Base-by-base conservation (phyloP, 2,329 filamentous ascomycete species). In the Blumeria graminis region DNA sequence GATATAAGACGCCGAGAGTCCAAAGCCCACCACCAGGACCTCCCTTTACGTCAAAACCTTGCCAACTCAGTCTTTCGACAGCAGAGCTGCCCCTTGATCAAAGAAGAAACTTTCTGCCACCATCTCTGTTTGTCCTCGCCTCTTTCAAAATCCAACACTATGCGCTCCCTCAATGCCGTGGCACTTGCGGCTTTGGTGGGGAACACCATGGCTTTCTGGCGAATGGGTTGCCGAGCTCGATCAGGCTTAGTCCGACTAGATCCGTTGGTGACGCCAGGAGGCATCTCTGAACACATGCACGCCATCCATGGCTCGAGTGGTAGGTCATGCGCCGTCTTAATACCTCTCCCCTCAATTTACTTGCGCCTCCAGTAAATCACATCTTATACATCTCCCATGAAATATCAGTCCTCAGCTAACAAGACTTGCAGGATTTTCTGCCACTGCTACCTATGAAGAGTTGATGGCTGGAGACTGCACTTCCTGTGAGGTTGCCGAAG, bases 201-300 rank as follows among this genome's bases (percentile, higher is more conserved):
- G 18, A 50, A 58, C 34, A 41, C 51, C 16, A 22, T 75, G 62
- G 88, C 84, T 58, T 94, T 94, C 69, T 94, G 86, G 86, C 86
- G 88, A 66, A 84, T 94, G 76, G 83, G 86, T 63, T 94, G 87
- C 69, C 82, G 78, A 62, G 81, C 80, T 57, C 75, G 76, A 51
- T 73, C 80, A 61, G 85, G 80, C 60, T 67, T 86, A 57, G 83
- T 79, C 54, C 78, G 86, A 57, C 72, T 94, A 43, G 87, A 94
- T 65, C 87, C 87, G 16, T 73, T 94, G 57, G 74, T 92, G 57
- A 74, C 78, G 58, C 76, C 75, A 2, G 81, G 78, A 54, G 62
- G 64, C 18, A 60, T 78, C 36, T 76, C 81, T 9, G 67, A 72
- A 58, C 88, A 94, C 68, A 75, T 76, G 22, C 88, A 94, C 68